Evolutionary conservation across 768 basidiomycete species (phyloP), one percentile per base, ranked within the genome.

Genomic region (Sutorius australiensis): DNA sequence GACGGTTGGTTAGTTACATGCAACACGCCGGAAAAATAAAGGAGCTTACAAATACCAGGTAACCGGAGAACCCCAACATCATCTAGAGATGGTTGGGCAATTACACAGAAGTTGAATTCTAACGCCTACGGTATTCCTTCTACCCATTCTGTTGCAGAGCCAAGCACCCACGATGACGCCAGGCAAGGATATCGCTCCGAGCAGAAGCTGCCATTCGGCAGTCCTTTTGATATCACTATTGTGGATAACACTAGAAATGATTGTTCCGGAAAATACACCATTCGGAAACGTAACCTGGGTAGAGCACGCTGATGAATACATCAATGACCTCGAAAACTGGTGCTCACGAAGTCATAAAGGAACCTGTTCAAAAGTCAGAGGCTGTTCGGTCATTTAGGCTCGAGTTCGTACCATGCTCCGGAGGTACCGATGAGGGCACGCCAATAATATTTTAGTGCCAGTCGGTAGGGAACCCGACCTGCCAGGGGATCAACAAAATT

Each of bases 121-220:
- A 46, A 14, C 4, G 36, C 79, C 48, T 56, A 80, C 77, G 6
- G 81, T 84, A 56, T 84, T 81, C 39, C 81, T 74, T 53, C 83
- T 74, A 16, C 83, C 83, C 16, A 83, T 62, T 28, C 73, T 73
- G 54, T 80, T 80, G 61, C 78, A 80, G 17, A 81, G 71, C 53
- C 67, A 64, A 14, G 73, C 77, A 34, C 78, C 78, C 8, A 79
- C 72, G 38, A 82, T 73, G 52, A 80, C 73, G 46, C 86, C 87
- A 17, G 86, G 86, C 13, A 89, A 67, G 1, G 85, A 76, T 50
- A 87, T 76, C 12, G 77, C 60, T 17, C 80, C 81, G 5, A 87
- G 75, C 3, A 87, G 72, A n/a, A 87, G 76, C 59, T 86, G 84
- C 75, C 78, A 87, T 65, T 87, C 85, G 3, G 85, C 84, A 3